phyloP scores from a whole-genome alignment of 257 asterid genomes.

The Solanum pimpinellifolium region DNA sequence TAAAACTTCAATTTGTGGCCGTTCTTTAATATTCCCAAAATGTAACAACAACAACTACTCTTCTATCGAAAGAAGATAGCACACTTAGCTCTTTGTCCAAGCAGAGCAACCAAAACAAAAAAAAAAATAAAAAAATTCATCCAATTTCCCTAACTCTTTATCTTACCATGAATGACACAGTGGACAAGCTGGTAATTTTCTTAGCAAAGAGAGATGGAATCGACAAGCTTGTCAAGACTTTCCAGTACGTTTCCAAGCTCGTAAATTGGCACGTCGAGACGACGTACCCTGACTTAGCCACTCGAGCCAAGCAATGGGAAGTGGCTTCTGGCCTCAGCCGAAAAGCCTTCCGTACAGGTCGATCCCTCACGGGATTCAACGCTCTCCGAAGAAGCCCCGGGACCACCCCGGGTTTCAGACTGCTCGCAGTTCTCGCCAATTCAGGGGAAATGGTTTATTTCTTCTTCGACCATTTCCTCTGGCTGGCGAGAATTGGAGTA shows the following conservation, averaged over 20 bases:
- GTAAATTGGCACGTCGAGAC: slow-evolving; percentile 56
- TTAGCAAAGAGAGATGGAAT: slow-evolving; percentile 90
- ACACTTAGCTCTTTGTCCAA: not conserved
- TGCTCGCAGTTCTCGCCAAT: slow-evolving; percentile 62
- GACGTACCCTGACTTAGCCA: slow-evolving; percentile 41
- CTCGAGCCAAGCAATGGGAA: slow-evolving; percentile 78
- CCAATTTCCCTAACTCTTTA: not conserved
- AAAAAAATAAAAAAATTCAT: not conserved
- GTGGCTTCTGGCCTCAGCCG: slow-evolving; percentile 86
- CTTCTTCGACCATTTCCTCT: slow-evolving; percentile 84
- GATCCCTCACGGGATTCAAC: slow-evolving; percentile 86
- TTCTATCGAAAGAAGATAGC: not conserved
- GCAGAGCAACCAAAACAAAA: not conserved
- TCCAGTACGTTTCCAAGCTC: slow-evolving; percentile 79
- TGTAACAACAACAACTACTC: not conserved
- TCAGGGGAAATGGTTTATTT: slow-evolving; percentile 93
- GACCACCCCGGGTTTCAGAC: slow-evolving; percentile 26
- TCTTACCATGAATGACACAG: slow-evolving; percentile 52
- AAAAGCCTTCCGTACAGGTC: slow-evolving; percentile 80
- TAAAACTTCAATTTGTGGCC: slow-evolving; percentile 24
- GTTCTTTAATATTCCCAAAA: slow-evolving; percentile 1
- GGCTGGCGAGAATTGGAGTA: slow-evolving; percentile 76
- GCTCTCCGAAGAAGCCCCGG: slow-evolving; percentile 62
- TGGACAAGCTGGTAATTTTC: slow-evolving; percentile 74
- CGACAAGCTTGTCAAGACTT: slow-evolving; percentile 86